These are phyloP conservation scores for Cymbidium sinense DNA, from an alignment of 106 monocot species.

Conservation along the genomic window DNA sequence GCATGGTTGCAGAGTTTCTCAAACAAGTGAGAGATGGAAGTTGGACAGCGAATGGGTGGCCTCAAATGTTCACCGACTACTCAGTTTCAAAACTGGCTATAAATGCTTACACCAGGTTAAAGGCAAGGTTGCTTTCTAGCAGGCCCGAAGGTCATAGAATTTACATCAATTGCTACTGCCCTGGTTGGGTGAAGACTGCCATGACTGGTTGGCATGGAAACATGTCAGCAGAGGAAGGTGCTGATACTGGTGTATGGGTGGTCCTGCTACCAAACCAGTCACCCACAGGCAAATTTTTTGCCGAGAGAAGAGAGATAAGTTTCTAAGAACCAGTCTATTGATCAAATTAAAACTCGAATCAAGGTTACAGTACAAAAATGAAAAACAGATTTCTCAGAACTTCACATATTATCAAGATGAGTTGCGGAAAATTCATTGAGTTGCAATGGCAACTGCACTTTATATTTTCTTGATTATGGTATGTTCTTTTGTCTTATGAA, in stretches of 20 bases:
- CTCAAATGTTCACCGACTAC: conserved; percentile 82
- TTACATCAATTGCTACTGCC: conserved; percentile 79
- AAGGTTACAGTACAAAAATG: too few relatives aligned
- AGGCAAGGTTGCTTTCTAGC: conserved; percentile 35
- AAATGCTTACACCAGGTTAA: conserved; percentile 67
- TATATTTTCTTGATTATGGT: too few relatives aligned
- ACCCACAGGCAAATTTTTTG: conserved; percentile 69
- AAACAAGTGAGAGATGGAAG: conserved; percentile 50
- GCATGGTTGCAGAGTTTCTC: conserved; percentile 55
- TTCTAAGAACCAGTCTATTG: conserved; percentile 23
- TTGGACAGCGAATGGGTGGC: conserved; percentile 59
- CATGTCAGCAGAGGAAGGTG: conserved; percentile 59
- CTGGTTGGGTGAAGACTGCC: conserved; percentile 91
- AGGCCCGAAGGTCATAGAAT: conserved; percentile 59
- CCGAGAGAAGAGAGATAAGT: conserved; percentile 76
- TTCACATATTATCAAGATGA: too few relatives aligned
- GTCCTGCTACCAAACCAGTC: conserved; percentile 27
- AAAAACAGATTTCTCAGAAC: too few relatives aligned
- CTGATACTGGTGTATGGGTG: conserved; percentile 82
- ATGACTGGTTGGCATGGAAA: conserved; percentile 95
- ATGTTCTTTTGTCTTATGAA: too few relatives aligned
- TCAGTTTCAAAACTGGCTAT: conserved; percentile 84
- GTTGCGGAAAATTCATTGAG: too few relatives aligned
- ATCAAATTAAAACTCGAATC: too few relatives aligned
- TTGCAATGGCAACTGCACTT: too few relatives aligned